phyloP scores from a whole-genome alignment of 805 yeast species.

The Candida loeiensis region DNA sequence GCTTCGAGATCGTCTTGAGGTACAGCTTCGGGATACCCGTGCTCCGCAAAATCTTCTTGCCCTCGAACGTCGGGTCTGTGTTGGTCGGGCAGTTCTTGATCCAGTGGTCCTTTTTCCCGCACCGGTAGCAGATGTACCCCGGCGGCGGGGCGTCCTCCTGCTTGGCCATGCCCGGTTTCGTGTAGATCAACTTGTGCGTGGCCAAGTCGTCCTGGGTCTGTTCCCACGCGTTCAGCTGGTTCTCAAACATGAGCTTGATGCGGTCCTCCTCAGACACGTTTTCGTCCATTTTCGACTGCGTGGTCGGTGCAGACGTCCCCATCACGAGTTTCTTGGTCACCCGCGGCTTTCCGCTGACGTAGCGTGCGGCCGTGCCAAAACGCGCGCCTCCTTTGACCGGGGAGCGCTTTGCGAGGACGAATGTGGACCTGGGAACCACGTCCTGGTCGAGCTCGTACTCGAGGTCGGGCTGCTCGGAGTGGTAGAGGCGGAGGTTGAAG shows the following conservation, averaged over 20 bases:
- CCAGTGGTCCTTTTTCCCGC: conserved; percentile 94
- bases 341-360: conserved; percentile 68
- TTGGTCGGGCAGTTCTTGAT: conserved; percentile 94
- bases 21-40: conserved; percentile 97
- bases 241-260: conserved; percentile 86
- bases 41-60: conserved; percentile 83
- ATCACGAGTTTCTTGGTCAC: conserved; percentile 41
- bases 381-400: conserved; percentile 46
- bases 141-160: conserved; percentile 86
- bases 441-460: conserved; percentile 86
- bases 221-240: conserved; percentile 92
- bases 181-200: conserved; percentile 71
- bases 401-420: conserved; percentile 74
- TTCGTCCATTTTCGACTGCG: conserved; percentile 29
- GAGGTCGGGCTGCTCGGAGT: conserved; percentile 49
- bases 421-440: conserved; percentile 86
- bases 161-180: conserved; percentile 35
- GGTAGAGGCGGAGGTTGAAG: conserved; percentile 70
- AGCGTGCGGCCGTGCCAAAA: conserved; percentile 54
- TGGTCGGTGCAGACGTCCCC: conserved; percentile 17
- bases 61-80: conserved; percentile 90
- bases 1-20: conserved; percentile 80
- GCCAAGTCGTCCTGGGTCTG: conserved; percentile 91
- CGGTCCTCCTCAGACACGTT: conserved; percentile 76
- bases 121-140: conserved; percentile 92